Evolutionary conservation across 1,284 basidiomycete genomes (phyloP).

Genomic region (Mycena sp.): DNA sequence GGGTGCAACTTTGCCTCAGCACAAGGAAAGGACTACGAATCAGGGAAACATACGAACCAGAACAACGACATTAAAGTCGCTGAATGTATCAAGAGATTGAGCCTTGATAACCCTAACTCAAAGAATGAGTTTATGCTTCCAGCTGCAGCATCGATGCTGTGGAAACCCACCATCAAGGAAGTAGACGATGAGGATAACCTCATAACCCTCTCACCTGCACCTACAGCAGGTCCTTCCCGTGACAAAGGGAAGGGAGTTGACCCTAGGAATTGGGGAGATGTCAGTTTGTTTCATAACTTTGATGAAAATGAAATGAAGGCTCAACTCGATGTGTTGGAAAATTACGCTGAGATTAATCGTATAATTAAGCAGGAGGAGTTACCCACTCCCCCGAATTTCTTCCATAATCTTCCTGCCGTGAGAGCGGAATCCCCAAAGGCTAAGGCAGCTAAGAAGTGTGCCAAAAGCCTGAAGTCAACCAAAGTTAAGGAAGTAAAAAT

Average conservation of each 20-base stretch:
- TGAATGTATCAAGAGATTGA: too few species aligned
- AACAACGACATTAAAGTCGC: background rate
- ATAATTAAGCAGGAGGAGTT: slow-evolving; percentile 4
- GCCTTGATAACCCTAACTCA: too few species aligned
- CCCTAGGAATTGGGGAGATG: slow-evolving; percentile 37
- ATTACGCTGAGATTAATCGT: slow-evolving; percentile 4
- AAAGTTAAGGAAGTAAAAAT: background rate
- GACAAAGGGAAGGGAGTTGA: slow-evolving; percentile 36
- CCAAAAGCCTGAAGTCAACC: background rate
- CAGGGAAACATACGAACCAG: too few species aligned
- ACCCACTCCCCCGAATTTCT: background rate
- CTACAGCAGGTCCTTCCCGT: background rate
- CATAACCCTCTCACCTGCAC: background rate
- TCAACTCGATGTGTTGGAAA: slow-evolving; percentile 25
- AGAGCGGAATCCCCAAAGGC: background rate
- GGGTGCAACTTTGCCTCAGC: background rate
- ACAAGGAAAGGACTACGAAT: too few species aligned
- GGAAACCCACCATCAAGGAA: background rate
- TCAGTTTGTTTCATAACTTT: slow-evolving; percentile 5
- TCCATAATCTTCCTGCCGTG: background rate
- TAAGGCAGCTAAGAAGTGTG: background rate
- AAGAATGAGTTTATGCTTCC: background rate
- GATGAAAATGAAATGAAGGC: slow-evolving; percentile 23
- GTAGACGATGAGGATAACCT: background rate
- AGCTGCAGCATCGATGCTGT: background rate